Evolutionary conservation across 176 grass and related monocot species (phyloP), one percentile per base, ranked within the genome.

Genomic region (Carex littledalei): DNA sequence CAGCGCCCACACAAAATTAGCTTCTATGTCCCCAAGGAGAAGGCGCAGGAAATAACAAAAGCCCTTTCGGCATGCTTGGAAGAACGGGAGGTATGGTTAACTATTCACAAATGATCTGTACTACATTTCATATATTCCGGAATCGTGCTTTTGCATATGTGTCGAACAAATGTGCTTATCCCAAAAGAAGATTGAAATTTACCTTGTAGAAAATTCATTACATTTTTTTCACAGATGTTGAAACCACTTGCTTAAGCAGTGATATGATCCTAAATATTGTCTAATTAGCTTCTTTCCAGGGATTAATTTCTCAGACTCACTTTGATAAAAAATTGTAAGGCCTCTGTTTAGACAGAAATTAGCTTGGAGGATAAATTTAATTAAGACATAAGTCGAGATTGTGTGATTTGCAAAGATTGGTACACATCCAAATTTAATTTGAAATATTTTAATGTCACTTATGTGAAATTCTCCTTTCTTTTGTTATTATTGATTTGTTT

Each of bases 1-100:
- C 95, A 89, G 61, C 86, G 93, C 29, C 93, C 93, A 2, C 95
- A 95, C 88, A 98, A 98, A 84, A 87, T 98, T 65, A 98, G 95
- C 47, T 98, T 92, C 88, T 92, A 87, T 54, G 88, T 98, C 20
- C 85, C 86, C 49, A 98, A 88, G 85, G 67, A 60, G 53, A 89
- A 85, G 81, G 93, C 91, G 62, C 85, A 92, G 60, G 88, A 89
- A 87, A 91, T 90, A 66, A 89, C 91, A 63, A 81, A 85, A 60
- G 88, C 84, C 82, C 93, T 98, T 11, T 92, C 95, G 14, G 70
- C 87, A 37, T 56, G 79, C 43, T 74, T 98, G 55, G 72, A 86
- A 64, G 81, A 87, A 78, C 83, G 67, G 67, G 86, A 85, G 89
- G 92, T 98, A 90, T 83, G 81, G 35, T 77, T 67, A 76, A 76